Base-by-base conservation (phyloP, 2,329 filamentous ascomycete genomes). In the Stromatinia cepivora region DNA sequence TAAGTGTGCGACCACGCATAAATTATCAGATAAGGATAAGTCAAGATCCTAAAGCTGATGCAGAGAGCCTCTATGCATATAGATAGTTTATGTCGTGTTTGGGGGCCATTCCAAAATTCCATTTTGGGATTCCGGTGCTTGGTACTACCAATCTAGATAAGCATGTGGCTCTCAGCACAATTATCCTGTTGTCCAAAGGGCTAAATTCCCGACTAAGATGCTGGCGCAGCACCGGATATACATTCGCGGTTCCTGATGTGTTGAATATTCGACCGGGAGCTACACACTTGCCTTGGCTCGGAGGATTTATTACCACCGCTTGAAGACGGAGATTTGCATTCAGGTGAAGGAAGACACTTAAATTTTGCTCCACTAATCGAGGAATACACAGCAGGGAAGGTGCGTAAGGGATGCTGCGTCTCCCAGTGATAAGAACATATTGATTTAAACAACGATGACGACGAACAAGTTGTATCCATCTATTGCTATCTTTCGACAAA, bases 51-150 rank as follows among this genome's bases (percentile, higher is more conserved):
- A 31, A 34, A 36, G 31, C 28, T 48, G 59, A 64, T 67, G 66
- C 48, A 56, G 22, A 28, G 48, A 64, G 66, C 58, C 66, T 64
- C 45, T 2, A 52, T 57, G 66, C 66, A 64, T 68, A 56, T 4
- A 39, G 8, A 22, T 64, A 39, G 28, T 46, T 28, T 28, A 53
- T 69, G 58, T 22, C 45, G 50, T 50, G 31, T 28, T 22, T 46
- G 28, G 34, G 31, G 34, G 46, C 5, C 46, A 52, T 36, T 39
- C 34, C 34, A 52, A 53, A n/a, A 22, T 52, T 63, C 15, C n/a
- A 42, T 13, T 64, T 42, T 17, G 25, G 34, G 34, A 5, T 61
- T 46, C 9, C 22, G 34, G 61, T 52, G 34, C 46, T 39, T 42
- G 61, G 48, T 64, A 53, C 34, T 52, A 64, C 31, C 34, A 28